These are phyloP conservation scores for Trametes maxima DNA, from an alignment of 768 basidiomycete species.

Conservation along the genomic window DNA sequence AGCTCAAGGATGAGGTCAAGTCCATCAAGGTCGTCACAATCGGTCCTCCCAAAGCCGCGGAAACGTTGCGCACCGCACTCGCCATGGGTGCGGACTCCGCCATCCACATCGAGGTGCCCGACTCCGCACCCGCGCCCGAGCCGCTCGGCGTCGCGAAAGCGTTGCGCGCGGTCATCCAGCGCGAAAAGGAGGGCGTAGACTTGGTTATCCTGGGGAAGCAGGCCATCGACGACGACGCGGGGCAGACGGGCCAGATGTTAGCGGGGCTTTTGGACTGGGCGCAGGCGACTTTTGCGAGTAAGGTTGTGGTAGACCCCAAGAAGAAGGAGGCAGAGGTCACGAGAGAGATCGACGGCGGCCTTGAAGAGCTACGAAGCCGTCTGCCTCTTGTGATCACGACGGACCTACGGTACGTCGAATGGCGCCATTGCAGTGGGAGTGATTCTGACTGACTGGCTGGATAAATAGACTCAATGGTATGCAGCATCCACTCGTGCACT, in stretches of 20 bases:
- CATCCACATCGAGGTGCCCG: constrained; percentile 87
- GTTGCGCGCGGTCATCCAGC: constrained; percentile 72
- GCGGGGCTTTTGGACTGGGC: constrained; percentile 91
- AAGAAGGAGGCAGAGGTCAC: constrained; percentile 71
- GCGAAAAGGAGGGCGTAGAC: constrained; percentile 65
- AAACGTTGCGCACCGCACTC: constrained; percentile 92
- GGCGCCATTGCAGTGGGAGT: background rate
- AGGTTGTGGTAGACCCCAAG: constrained; percentile 68
- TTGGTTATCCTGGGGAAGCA: constrained; percentile 97
- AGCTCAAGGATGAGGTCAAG: constrained; percentile 72
- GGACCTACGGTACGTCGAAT: constrained; percentile 73
- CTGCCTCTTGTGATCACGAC: constrained; percentile 91
- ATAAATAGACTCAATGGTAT: constrained; percentile 68
- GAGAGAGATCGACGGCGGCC: constrained; percentile 93
- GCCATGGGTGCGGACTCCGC: constrained; percentile 97
- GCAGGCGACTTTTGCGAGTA: constrained; percentile 95
- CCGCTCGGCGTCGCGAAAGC: constrained; percentile 91
- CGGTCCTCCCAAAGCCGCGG: constrained; percentile 85
- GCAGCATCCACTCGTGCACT: constrained; percentile 11
- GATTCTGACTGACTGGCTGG: constrained; percentile 2
- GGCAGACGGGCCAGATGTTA: constrained; percentile 96
- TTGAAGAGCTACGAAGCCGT: constrained; percentile 76
- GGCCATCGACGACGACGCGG: constrained; percentile 95
- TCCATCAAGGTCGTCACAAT: constrained; percentile 94
- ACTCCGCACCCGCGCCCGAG: constrained; percentile 73